Conservation (phyloP, 2,329 filamentous ascomycete genomes). For the Aspergillus tamarii region DNA sequence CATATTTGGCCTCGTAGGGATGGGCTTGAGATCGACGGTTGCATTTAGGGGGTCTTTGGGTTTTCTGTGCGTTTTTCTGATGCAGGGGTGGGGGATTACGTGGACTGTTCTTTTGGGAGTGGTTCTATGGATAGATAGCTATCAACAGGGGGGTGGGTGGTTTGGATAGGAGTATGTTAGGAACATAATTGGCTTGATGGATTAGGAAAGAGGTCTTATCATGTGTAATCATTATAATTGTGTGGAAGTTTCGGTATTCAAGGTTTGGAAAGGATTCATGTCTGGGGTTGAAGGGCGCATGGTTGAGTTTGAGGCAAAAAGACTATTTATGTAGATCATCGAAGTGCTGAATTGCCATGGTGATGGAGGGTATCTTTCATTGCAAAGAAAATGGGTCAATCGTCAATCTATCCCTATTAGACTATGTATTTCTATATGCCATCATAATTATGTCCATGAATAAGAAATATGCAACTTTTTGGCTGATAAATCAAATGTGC, state of each 20-base stretch:
- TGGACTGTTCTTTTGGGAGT: too few relatives aligned
- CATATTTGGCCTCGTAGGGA: too few relatives aligned
- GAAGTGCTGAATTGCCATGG: neutral
- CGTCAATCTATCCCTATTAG: neutral
- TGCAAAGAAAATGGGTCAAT: neutral
- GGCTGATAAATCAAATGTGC: too few relatives aligned
- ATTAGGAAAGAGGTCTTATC: neutral
- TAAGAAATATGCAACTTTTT: neutral
- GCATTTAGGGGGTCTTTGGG: too few relatives aligned
- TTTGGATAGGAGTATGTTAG: too few relatives aligned
- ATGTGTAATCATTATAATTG: neutral
- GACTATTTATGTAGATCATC: too few relatives aligned
- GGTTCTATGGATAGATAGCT: too few relatives aligned
- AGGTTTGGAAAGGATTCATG: neutral
- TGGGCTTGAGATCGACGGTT: too few relatives aligned
- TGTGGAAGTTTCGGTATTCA: neutral
- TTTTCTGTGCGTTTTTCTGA: too few relatives aligned
- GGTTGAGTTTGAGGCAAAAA: too few relatives aligned
- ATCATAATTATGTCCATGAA: conserved; percentile 3
- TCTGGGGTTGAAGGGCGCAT: neutral
- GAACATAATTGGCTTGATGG: neutral
- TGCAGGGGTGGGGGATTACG: too few relatives aligned
- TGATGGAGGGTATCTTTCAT: neutral
- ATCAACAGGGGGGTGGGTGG: too few relatives aligned
- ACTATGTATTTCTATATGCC: conserved; percentile 7